These are phyloP conservation scores for Fusarium chlamydosporum DNA, from an alignment of 2,329 filamentous ascomycete species.

Conservation along the genomic window DNA sequence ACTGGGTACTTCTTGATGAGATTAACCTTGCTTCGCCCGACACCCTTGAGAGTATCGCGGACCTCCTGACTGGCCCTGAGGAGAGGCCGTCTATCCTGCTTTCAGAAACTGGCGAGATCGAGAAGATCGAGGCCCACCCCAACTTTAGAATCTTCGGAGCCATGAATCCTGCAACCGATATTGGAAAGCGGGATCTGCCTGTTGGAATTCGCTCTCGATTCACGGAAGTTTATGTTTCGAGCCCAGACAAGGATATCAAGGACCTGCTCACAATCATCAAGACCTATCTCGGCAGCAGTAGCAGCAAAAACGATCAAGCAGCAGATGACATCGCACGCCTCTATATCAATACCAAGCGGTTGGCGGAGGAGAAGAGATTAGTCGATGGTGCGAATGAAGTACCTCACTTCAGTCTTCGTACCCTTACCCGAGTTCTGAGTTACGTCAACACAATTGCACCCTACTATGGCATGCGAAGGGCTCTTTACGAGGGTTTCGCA, in stretches of 20 bases:
- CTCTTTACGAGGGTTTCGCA: conserved; percentile 93
- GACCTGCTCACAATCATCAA: conserved; percentile 91
- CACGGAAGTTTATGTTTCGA: conserved; percentile 94
- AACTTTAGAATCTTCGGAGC: conserved; percentile 97
- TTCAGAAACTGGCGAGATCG: conserved; percentile 93
- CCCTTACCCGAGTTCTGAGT: conserved; percentile 87
- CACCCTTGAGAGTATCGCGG: conserved; percentile 92
- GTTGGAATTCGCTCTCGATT: conserved; percentile 91
- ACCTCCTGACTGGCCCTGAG: conserved; percentile 82
- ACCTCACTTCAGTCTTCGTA: conserved; percentile 96
- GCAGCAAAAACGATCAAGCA: conserved; percentile 78
- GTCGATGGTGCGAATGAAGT: conserved; percentile 97
- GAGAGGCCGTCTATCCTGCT: conserved; percentile 86
- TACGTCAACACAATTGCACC: conserved; percentile 90
- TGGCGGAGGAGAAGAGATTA: conserved; percentile 84
- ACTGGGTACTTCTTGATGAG: conserved; percentile 97
- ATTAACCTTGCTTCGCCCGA: conserved; percentile 97
- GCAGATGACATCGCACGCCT: conserved; percentile 86
- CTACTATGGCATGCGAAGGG: conserved; percentile 85
- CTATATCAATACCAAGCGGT: conserved; percentile 87
- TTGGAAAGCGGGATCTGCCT: conserved; percentile 94
- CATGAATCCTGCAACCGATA: conserved; percentile 98
- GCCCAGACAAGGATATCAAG: conserved; percentile 87
- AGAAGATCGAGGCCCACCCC: conserved; percentile 88
- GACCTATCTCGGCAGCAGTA: conserved; percentile 83